Evolutionary conservation across 768 basidiomycete genomes (phyloP), one percentile per base, ranked within the genome.

Genomic region (Tulasnella sp.): DNA sequence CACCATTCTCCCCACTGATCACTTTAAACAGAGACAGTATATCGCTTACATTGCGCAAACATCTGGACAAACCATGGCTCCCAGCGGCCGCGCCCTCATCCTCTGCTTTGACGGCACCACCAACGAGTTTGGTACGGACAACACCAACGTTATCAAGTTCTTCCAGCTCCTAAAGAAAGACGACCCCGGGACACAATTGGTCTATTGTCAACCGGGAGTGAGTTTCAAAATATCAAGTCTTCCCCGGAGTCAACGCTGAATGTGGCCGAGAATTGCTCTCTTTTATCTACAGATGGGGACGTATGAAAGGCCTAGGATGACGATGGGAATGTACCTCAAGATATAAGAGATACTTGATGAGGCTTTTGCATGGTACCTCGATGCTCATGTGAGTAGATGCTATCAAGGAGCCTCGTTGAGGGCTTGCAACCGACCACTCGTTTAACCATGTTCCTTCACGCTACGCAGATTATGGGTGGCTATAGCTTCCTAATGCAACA

Each of bases 161-260:
- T 73, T 72, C 62, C 55, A 62, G 2, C 60, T 73, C 19, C 66
- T 72, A 38, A 65, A 66, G 56, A 66, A 61, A 25, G 69, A 69
- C 17, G 50, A 59, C 34, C 66, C 71, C 21, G 63, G 64, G 46
- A 50, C 50, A 27, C 71, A 70, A 61, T 51, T 66, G 31, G 53
- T 59, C 41, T 68, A 68, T 45, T 68, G 65, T 54, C 67, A 65
- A 53, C 48, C 45, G 8, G 38, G 38, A 17, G 52, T 50, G 15
- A 19, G 60, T 55, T 27, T n/a, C n/a, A n/a, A n/a, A n/a, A n/a
- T n/a, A n/a, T n/a, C n/a, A n/a, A n/a, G n/a, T n/a, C n/a, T n/a
- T n/a, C n/a, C n/a, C n/a, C n/a, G n/a, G n/a, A n/a, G n/a, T n/a
- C n/a, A n/a, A n/a, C n/a, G n/a, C n/a, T n/a, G n/a, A n/a, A n/a